Evolutionary conservation across 495 filamentous ascomycete species (phyloP), one percentile per base, ranked within the genome.

Genomic region (Hyaloscypha hepaticicola): DNA sequence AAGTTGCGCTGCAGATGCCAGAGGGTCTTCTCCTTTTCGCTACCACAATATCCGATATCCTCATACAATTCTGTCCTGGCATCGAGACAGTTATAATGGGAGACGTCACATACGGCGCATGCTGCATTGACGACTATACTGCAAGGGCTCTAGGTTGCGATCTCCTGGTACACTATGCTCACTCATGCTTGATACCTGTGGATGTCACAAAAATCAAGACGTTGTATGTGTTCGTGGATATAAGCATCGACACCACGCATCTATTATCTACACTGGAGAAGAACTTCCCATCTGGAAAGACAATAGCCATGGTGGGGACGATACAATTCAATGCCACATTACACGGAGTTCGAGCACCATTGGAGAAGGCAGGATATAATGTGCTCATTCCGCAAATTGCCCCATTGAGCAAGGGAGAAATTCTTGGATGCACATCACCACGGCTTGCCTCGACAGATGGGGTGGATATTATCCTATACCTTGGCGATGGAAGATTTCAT

Each of bases 241-340:
- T 99, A 75, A 89, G 87, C 75, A 97, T 99, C 76, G 95, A 98
- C 78, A 90, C 89, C 0, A 72, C 84, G 4, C 95, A 99, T 74
- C 84, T 99, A 2, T 73, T 96, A 26, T 88, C 88, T 0, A 96
- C 93, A 0, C 74, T 99, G n/a, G 88, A 91, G 71, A 86, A 90
- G 27, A 98, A 97, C 73, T 96, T 98, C 72, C 77, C 85, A 8
- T 71, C 89, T 0, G 90, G 90, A 3, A 95, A 95, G 73, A 92
- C 88, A 0, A 85, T 99, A 52, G 95, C 96, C 5, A 83, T 96
- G 64, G 93, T 99, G 0, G 95, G 94, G 19, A 99, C 95, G 5
- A 99, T 99, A 64, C 95, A 99, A 71, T 99, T 99, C 81, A 99
- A 99, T 76, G 90, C 92, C 7, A 96, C 95, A 0, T 86, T 99